phyloP scores from a whole-genome alignment of 1,284 basidiomycete genomes.

The Sanghuangporus sanghuang region DNA sequence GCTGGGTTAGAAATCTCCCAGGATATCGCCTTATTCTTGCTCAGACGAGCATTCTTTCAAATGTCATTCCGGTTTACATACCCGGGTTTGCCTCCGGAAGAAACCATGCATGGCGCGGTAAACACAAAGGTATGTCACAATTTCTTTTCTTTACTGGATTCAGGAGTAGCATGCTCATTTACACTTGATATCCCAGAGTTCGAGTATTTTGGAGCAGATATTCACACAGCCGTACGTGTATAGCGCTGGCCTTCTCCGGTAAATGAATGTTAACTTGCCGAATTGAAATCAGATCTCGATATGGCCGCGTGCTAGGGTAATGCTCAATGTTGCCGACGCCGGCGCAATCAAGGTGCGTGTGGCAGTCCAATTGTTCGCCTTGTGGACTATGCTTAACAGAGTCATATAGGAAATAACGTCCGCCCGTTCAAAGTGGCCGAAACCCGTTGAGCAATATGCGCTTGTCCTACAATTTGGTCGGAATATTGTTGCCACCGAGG shows the following conservation, averaged over 20 bases:
- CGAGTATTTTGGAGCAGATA: conserved; percentile 10
- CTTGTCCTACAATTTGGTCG: conserved; percentile 32
- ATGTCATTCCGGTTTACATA: conserved; percentile 6
- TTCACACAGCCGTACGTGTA: conserved; percentile 5
- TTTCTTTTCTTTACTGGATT: background rate
- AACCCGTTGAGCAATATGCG: conserved; percentile 28
- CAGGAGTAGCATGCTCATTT: background rate
- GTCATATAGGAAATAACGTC: conserved; percentile 14
- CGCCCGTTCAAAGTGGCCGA: conserved; percentile 5
- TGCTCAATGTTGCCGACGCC: conserved; percentile 31
- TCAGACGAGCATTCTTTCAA: conserved; percentile 8
- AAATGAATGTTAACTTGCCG: background rate
- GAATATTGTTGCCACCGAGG: conserved; percentile 37
- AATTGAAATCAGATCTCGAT: conserved; percentile 3
- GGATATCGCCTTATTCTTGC: conserved; percentile 10
- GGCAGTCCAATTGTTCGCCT: background rate
- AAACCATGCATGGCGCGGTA: conserved; percentile 1
- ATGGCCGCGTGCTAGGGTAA: conserved; percentile 13
- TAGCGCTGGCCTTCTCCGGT: background rate
- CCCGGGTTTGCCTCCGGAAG: conserved; percentile 8
- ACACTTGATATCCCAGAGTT: conserved; percentile 6
- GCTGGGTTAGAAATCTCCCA: conserved; percentile 9
- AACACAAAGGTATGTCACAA: conserved; percentile 8
- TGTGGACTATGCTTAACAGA: background rate
- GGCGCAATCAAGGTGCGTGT: conserved; percentile 34